Evolutionary conservation across 2,329 filamentous ascomycete genomes (phyloP).

Genomic region (Dendrostoma leiphaemia): DNA sequence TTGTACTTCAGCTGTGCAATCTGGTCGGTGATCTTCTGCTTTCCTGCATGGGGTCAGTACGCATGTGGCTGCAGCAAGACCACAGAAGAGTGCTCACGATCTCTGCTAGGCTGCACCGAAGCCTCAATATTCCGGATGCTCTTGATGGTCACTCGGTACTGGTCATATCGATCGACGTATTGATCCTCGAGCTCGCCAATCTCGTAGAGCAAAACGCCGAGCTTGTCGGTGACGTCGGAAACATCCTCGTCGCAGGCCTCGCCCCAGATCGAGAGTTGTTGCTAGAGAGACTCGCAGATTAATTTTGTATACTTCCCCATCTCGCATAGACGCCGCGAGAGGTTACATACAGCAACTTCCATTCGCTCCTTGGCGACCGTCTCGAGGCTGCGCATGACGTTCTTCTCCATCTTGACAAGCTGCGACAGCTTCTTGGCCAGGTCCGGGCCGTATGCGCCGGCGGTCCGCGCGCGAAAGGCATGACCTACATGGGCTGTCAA

Average conservation of each 20-base stretch:
- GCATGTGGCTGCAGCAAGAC: no score
- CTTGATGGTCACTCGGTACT: constrained; percentile 99
- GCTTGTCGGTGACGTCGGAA: constrained; percentile 97
- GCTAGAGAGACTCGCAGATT: constrained; percentile 49
- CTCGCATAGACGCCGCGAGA: no score
- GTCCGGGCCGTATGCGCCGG: constrained; percentile 78
- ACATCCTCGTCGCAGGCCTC: constrained; percentile 96
- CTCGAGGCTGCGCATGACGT: constrained; percentile 98
- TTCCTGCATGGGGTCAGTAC: constrained; percentile 57
- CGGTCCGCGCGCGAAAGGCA: constrained; percentile 70
- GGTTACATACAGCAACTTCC: constrained; percentile 82
- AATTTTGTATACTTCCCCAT: no score
- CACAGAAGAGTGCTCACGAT: constrained; percentile 61
- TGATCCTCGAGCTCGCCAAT: constrained; percentile 98
- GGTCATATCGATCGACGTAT: constrained; percentile 97
- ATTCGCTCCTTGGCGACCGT: constrained; percentile 92
- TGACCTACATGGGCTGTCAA: constrained; percentile 45
- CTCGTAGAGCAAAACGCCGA: constrained; percentile 96
- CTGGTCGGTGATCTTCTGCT: constrained; percentile 98
- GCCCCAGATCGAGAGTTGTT: constrained; percentile 99
- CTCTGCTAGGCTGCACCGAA: constrained; percentile 94
- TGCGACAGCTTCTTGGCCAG: constrained; percentile 96
- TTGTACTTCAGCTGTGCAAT: constrained; percentile 99
- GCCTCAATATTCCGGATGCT: constrained; percentile 99
- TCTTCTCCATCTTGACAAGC: constrained; percentile 99